These are phyloP conservation scores for Aquilaria yunnanensis DNA, from an alignment of 345 rosid species.

Conservation along the genomic window DNA sequence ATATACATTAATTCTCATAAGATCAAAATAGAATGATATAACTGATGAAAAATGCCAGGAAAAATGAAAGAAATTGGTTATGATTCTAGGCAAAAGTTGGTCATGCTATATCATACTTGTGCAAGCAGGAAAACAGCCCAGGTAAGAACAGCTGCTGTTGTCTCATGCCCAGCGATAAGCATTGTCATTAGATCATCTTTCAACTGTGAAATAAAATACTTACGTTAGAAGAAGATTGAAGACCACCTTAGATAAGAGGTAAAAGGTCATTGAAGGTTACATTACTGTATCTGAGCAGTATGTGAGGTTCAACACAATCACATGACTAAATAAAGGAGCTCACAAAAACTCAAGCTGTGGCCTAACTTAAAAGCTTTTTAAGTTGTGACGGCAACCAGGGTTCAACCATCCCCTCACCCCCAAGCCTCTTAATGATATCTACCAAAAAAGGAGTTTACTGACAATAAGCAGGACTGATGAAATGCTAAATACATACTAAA, in stretches of 20 bases:
- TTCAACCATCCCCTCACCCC: no score
- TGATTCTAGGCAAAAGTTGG: conserved; percentile 2
- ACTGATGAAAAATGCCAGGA: background rate
- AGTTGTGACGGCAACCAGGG: no score
- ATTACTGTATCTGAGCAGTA: no score
- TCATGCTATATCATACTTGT: conserved; percentile 41
- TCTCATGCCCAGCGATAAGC: conserved; percentile 96
- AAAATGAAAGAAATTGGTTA: background rate
- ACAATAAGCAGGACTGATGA: no score
- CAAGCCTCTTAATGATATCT: no score
- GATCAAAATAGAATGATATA: conserved; percentile 4
- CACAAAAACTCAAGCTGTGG: no score
- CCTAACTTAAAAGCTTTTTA: no score
- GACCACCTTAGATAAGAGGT: background rate
- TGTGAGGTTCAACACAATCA: no score
- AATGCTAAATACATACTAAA: no score
- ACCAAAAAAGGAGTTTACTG: no score
- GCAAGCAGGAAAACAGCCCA: conserved; percentile 94
- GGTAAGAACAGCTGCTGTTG: conserved; percentile 96
- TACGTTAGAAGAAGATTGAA: conserved; percentile 4
- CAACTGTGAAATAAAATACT: conserved; percentile 38
- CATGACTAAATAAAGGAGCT: no score
- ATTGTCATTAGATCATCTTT: conserved; percentile 94
- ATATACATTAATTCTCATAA: conserved; percentile 7
- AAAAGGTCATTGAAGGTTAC: no score